Conservation (phyloP, 768 basidiomycete genomes). For the Mycena venus region DNA sequence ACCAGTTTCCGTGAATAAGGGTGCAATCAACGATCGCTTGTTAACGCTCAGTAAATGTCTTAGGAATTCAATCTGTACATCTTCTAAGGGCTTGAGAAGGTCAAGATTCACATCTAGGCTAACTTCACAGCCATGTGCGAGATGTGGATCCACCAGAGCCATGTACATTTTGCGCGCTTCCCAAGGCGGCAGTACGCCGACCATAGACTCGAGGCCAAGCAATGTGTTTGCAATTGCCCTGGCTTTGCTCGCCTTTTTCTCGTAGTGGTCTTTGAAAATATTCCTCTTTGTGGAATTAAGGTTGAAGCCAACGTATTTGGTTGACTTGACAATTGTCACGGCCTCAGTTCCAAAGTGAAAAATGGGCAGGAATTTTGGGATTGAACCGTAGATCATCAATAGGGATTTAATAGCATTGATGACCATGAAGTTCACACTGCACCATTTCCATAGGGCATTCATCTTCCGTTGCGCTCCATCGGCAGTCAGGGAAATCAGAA, state of each 20-base stretch:
- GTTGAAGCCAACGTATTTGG: neutral
- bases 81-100: neutral
- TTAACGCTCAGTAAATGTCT: neutral
- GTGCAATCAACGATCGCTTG: neutral
- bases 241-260: neutral
- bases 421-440: too few relatives aligned
- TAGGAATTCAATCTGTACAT: neutral
- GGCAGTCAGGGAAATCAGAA: too few relatives aligned
- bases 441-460: too few relatives aligned
- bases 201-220: neutral
- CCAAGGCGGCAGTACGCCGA: neutral
- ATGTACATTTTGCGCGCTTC: neutral
- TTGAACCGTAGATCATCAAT: neutral
- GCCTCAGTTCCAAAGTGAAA: neutral
- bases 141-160: neutral
- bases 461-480: too few relatives aligned
- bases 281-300: neutral
- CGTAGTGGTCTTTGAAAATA: neutral
- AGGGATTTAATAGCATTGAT: too few relatives aligned
- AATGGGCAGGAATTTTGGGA: neutral
- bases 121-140: neutral
- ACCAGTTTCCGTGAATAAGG: neutral
- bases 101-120: neutral
- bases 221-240: neutral
- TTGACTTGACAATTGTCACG: neutral